Base-by-base conservation (phyloP, 2,329 filamentous ascomycete species). In the Metarhizium anisopliae region DNA sequence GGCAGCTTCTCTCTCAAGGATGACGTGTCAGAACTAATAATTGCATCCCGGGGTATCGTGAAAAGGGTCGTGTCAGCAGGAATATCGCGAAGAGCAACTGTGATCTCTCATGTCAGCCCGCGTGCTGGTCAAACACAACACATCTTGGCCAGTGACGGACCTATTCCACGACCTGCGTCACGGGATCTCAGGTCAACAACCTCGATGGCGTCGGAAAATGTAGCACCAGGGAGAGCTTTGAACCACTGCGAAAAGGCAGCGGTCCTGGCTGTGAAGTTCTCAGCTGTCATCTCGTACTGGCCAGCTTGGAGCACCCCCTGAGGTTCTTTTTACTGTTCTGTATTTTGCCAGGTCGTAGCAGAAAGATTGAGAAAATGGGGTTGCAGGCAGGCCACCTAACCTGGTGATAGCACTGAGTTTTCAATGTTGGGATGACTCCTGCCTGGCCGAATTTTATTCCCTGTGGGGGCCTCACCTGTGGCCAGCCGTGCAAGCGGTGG, bases 51-150 rank as follows among this genome's bases (percentile, higher is more conserved):
- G 2, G 90, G 90, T 59, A 95, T 88, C 50, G 83, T 85, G 74
- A 95, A 95, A 47, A 95, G 79, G 51, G 86, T 81, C 56, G 90
- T 89, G 58, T 91, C 88, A 62, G 87, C 80, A 18, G 77, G 72
- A 54, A 96, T 89, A 59, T 90, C 82, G 56, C 78, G 68, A 25
- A 73, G 79, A 30, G 90, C 88, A 63, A 95, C 89, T 93, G 25
- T 25, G 2, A 36, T 18, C 32, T 36, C 56, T 6, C 18, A 43
- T 13, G 25, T 55, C 36, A 58, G 50, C n/a, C 32, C 14, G n/a
- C 4, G 11, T 29, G 20, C 40, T 14, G n/a, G 8, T 50, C 47
- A 40, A 36, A 36, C 10, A 30, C 6, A 0, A 20, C 5, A 14
- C n/a, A 14, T 50, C n/a, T 14, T 30, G 20, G 4, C 25, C 45